Evolutionary conservation across 2,329 filamentous ascomycete genomes (phyloP).

Genomic region (Penicillium brevicompactum): DNA sequence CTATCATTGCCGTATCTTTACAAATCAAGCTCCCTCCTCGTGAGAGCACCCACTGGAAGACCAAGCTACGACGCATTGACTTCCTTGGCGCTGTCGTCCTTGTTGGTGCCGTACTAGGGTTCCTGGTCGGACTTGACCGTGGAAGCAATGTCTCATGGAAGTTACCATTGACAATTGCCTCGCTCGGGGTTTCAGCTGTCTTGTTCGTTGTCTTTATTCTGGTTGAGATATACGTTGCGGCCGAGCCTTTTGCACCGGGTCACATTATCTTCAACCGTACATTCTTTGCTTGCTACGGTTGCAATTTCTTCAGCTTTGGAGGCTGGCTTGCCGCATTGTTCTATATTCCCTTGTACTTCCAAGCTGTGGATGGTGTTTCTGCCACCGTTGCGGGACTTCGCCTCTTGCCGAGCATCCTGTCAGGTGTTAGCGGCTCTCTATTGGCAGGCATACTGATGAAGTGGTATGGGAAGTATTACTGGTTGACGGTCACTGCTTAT

Average conservation of each 20-base stretch:
- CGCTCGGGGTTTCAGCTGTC: conserved; percentile 57
- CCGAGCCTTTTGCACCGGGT: conserved; percentile 73
- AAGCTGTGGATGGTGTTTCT: conserved; percentile 66
- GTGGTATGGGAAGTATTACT: conserved; percentile 71
- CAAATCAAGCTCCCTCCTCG: conserved; percentile 62
- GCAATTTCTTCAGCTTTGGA: conserved; percentile 72
- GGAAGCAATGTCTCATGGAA: conserved; percentile 73
- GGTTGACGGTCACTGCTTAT: conserved; percentile 64
- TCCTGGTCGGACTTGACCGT: conserved; percentile 71
- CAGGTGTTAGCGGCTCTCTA: conserved; percentile 66
- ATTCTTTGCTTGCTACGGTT: conserved; percentile 68
- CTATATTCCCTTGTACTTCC: conserved; percentile 77
- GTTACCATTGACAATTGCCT: conserved; percentile 58
- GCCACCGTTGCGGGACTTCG: conserved; percentile 66
- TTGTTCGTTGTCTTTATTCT: conserved; percentile 69
- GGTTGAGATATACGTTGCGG: conserved; percentile 68
- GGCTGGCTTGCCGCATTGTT: conserved; percentile 65
- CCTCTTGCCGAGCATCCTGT: conserved; percentile 67
- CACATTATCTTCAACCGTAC: conserved; percentile 70
- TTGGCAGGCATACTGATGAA: conserved; percentile 68
- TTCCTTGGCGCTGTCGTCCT: conserved; percentile 71
- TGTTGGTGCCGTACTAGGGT: conserved; percentile 64
- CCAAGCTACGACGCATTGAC: conserved; percentile 69
- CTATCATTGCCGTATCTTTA: conserved; percentile 65
- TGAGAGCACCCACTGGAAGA: conserved; percentile 63